Conservation (phyloP, 345 rosid genomes). For the Hibiscus mutabilis region DNA sequence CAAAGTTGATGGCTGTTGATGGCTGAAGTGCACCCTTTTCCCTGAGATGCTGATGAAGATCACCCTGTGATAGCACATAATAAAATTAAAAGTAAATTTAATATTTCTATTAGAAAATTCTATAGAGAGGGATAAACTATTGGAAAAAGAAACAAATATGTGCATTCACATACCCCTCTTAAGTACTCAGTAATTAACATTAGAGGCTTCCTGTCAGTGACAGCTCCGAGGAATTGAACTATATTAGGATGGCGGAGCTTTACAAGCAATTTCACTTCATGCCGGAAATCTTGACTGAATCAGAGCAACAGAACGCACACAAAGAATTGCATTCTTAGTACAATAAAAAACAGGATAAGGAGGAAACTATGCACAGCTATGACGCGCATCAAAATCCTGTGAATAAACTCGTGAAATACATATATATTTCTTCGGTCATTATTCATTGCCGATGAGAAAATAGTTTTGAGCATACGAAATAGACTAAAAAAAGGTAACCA, state of each 20-base stretch:
- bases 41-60: conserved; percentile 94
- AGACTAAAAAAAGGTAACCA: not conserved
- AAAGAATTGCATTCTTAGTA: not conserved
- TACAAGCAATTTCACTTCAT: conserved; percentile 92
- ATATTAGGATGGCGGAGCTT: conserved; percentile 98
- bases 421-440: not conserved
- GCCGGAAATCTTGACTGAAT: conserved; percentile 98
- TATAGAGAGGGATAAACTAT: conserved; percentile 4
- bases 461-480: not conserved
- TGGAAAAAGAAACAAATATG: conserved; percentile 4
- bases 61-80: conserved; percentile 55
- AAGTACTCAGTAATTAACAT: conserved; percentile 94
- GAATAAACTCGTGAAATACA: not conserved
- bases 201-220: conserved; percentile 97
- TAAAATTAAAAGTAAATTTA: not conserved
- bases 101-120: conserved; percentile 6
- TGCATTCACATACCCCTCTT: conserved; percentile 64
- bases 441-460: conserved; percentile 5
- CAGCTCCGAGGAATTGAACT: conserved; percentile 98
- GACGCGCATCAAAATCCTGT: conserved; percentile 10
- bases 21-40: conserved; percentile 92
- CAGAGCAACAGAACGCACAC: conserved; percentile 18
- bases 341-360: not conserved
- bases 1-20: conserved; percentile 80
- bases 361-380: not conserved